Conservation (phyloP, 352 stramenopile genomes). For the Globisporangium barbulae region DNA sequence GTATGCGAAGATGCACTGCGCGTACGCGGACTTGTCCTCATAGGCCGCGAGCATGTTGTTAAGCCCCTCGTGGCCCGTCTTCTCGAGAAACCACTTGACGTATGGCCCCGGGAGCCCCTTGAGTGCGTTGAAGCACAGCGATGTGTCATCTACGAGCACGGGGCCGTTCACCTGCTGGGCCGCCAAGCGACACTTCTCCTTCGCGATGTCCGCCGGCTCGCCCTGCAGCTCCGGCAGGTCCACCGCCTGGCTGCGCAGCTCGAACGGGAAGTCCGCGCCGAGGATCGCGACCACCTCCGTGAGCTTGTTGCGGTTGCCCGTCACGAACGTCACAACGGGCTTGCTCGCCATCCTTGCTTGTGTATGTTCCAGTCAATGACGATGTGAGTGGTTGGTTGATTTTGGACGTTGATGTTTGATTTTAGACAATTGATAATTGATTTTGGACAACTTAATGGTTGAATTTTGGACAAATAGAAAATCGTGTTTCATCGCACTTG, state of each 20-base stretch:
- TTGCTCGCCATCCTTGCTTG: constrained; percentile 21
- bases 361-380: background rate
- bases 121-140: constrained; percentile 96
- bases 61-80: constrained; percentile 89
- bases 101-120: constrained; percentile 94
- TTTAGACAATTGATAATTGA: no score
- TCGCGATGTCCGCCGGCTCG: constrained; percentile 92
- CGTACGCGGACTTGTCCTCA: constrained; percentile 95
- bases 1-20: constrained; percentile 96
- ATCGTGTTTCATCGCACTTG: no score
- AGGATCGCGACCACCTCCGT: constrained; percentile 81
- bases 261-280: constrained; percentile 85
- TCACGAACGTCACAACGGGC: constrained; percentile 63
- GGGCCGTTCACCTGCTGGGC: constrained; percentile 80
- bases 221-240: constrained; percentile 98
- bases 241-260: constrained; percentile 90
- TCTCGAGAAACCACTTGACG: constrained; percentile 99
- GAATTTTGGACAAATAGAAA: no score
- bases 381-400: no score
- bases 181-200: constrained; percentile 93
- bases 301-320: constrained; percentile 86
- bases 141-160: constrained; percentile 96
- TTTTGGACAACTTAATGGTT: no score
- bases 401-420: no score
- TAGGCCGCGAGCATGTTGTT: constrained; percentile 95